A percentile compares a stretch with the other conserved stretches of the same genome.
These are phyloP conservation scores for Monosiga brevicollis DNA, from an alignment of 78 protist species.

Conservation along the genomic window DNA sequence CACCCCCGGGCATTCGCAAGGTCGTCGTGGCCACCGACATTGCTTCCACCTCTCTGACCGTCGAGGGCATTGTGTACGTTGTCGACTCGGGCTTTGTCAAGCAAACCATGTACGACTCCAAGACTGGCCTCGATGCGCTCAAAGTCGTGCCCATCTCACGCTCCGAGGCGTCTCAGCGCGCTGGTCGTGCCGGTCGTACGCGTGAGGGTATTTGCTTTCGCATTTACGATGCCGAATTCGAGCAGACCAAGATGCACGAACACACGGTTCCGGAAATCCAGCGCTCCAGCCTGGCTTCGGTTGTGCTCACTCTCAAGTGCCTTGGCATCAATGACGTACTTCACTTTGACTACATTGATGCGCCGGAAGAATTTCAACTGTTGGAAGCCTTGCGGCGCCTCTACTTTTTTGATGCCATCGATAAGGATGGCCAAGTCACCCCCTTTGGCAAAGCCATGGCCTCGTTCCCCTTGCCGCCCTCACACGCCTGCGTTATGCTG, in stretches of 20 bases:
- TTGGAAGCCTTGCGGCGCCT: conserved; percentile 5
- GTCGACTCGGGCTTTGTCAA: conserved; percentile 66
- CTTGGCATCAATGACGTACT: conserved; percentile 7
- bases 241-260: neutral
- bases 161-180: conserved; percentile 20
- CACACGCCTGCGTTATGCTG: neutral
- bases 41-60: conserved; percentile 69
- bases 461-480: neutral
- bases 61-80: conserved; percentile 40
- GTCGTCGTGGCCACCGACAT: conserved; percentile 47
- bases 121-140: conserved; percentile 15
- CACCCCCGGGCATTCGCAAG: neutral
- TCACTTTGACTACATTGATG: conserved; percentile 1
- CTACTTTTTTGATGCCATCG: neutral
- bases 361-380: neutral
- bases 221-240: neutral
- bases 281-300: conserved; percentile 6
- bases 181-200: conserved; percentile 32
- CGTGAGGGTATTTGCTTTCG: conserved; percentile 7
- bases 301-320: conserved; percentile 1
- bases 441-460: neutral
- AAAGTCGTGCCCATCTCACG: conserved; percentile 6
- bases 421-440: neutral
- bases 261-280: conserved; percentile 18
- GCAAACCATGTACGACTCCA: neutral